These are phyloP conservation scores for Chalciporus piperatoides DNA, from an alignment of 1,284 basidiomycete genomes.

Conservation along the genomic window DNA sequence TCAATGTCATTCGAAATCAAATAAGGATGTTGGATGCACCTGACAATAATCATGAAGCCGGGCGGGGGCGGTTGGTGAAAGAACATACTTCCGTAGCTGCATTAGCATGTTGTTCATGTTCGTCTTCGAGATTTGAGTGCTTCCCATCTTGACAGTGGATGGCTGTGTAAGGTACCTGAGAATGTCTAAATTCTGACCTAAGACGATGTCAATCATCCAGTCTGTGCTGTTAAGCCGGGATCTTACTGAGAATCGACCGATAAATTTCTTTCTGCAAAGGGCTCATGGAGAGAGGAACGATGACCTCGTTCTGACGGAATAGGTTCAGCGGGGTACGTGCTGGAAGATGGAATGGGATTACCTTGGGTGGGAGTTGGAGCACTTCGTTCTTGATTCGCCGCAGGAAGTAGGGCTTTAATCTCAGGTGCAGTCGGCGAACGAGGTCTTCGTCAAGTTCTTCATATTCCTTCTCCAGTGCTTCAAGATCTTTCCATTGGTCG, in stretches of 20 bases:
- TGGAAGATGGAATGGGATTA: constrained; percentile 29
- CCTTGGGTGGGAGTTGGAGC: constrained; percentile 88
- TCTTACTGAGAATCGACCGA: constrained; percentile 70
- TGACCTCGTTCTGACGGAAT: constrained; percentile 69
- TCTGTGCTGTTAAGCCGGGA: not conserved
- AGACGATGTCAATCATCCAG: constrained; percentile 10
- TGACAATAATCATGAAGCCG: constrained; percentile 29
- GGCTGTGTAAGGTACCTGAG: constrained; percentile 55
- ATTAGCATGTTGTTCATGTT: constrained; percentile 81
- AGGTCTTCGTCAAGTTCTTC: constrained; percentile 76
- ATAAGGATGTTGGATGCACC: constrained; percentile 89
- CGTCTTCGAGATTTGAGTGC: constrained; percentile 37
- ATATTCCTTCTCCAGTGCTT: constrained; percentile 66
- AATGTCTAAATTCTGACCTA: constrained; percentile 67
- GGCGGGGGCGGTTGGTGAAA: not conserved
- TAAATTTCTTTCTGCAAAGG: constrained; percentile 89
- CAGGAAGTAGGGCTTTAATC: constrained; percentile 87
- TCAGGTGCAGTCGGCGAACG: constrained; percentile 73
- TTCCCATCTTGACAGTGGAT: constrained; percentile 33
- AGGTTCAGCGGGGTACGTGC: constrained; percentile 10
- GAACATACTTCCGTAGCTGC: constrained; percentile 75
- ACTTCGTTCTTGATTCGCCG: constrained; percentile 93
- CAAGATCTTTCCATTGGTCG: constrained; percentile 69
- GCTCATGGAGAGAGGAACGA: constrained; percentile 89
- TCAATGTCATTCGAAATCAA: constrained; percentile 82